Base-by-base conservation (phyloP, 2,329 filamentous ascomycete genomes). In the Niveomyces coronatus region DNA sequence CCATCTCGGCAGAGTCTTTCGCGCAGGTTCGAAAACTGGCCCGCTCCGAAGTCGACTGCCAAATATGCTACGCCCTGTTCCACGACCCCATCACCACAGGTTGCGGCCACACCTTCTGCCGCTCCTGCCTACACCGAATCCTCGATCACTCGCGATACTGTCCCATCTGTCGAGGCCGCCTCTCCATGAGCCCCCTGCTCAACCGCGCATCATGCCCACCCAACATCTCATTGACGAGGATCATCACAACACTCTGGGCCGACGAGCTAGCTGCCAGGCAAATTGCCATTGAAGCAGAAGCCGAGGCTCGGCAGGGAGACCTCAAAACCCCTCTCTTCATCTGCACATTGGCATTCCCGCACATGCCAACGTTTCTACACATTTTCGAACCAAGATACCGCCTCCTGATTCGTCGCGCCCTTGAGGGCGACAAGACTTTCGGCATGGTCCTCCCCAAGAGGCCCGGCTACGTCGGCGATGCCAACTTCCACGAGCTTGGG, bases 361-460 rank as follows among this genome's bases (percentile, higher is more conserved):
- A 71, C 2, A 86, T 89, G 75, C 85, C 82, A 0, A 88, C 85
- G 0, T 91, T 91, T 48, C 64, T 94, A 3, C 84, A 93, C 50
- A 75, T 95, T n/a, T 94, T 94, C 53, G 88, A 94, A 55, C 84
- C 85, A n/a, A 74, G 84, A 6, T 94, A 94, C 54, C 76, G 85
- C 7, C 67, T 91, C n/a, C 91, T 94, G 85, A 81, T 94, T 26
- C 73, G 82, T 32, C 75, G 86, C 24, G 82, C 77, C 0, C 64
- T 93, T 37, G 81, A 87, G 45, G 76, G 78, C 0, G 75, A 82
- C 43, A 68, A 75, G 11, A 83, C 76, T 17, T 94, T 95, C 52
- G 88, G 88, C 17, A 94, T 94, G 83, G 71, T 94, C 14, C 71
- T 85, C 52, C 78, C 79, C 45, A 83, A 80, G 47, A 64, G 74